A percentile compares a stretch with the other conserved stretches of the same genome.
These are phyloP conservation scores for Brassica hybrid DNA, from an alignment of 441 rosid genomes.

Conservation along the genomic window DNA sequence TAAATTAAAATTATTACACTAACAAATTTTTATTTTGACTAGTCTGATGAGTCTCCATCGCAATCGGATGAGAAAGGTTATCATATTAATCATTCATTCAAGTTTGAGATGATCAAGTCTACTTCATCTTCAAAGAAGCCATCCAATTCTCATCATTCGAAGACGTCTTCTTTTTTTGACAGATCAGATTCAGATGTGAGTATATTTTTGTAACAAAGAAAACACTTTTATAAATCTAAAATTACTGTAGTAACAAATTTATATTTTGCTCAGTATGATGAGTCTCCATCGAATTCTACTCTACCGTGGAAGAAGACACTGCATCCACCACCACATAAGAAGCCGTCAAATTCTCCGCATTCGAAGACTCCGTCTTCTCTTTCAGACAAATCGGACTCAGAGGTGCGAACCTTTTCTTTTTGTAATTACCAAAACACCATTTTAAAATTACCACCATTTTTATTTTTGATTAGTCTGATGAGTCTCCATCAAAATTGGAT, in stretches of 20 bases:
- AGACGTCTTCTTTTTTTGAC: conserved; percentile 48
- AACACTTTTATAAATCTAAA: background rate
- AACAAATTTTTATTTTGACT: background rate
- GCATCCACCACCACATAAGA: background rate
- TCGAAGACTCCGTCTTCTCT: background rate
- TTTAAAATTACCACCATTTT: background rate
- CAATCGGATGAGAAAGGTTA: background rate
- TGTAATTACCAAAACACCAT: background rate
- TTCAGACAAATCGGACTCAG: background rate
- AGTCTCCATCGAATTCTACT: background rate
- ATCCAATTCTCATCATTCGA: conserved; percentile 16
- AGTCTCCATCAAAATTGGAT: background rate
- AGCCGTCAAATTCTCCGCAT: background rate
- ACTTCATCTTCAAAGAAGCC: background rate
- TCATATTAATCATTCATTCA: background rate
- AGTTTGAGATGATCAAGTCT: background rate
- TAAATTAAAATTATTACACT: background rate
- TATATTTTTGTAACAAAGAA: background rate
- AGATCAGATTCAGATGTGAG: conserved; percentile 60
- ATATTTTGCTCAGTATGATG: background rate
- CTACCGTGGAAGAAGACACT: background rate
- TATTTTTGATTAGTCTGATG: background rate
- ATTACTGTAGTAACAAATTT: background rate
- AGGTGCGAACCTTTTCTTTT: background rate
- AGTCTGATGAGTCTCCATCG: background rate